Conservation (phyloP, 768 basidiomycete genomes). For the Boletellus sp. region DNA sequence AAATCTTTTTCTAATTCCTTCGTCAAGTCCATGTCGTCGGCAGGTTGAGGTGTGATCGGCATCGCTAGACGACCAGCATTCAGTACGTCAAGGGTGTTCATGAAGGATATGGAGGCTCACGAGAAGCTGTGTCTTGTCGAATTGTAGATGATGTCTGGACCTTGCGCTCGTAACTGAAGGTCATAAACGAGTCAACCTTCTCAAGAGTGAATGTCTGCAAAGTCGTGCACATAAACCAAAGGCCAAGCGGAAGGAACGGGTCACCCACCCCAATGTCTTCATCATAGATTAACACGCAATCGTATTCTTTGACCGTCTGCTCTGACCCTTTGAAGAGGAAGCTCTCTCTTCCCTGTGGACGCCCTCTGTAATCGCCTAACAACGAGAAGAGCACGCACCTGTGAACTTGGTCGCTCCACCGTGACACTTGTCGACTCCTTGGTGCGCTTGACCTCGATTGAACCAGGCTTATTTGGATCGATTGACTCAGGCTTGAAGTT, state of each 20-base stretch:
- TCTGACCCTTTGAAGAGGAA: constrained; percentile 59
- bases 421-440: constrained; percentile 49
- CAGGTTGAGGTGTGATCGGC: constrained; percentile 19
- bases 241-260: not conserved
- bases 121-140: constrained; percentile 15
- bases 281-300: constrained; percentile 80
- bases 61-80: constrained; percentile 14
- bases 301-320: constrained; percentile 58
- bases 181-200: constrained; percentile 65
- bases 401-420: constrained; percentile 63
- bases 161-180: constrained; percentile 52
- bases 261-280: constrained; percentile 62
- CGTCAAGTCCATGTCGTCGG: constrained; percentile 27
- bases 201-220: constrained; percentile 66
- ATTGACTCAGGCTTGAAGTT: constrained; percentile 74
- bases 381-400: constrained; percentile 39
- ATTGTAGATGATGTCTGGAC: constrained; percentile 24
- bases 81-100: not conserved
- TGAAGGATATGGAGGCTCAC: constrained; percentile 14
- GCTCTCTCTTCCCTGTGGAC: constrained; percentile 46
- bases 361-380: not conserved
- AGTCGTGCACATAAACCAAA: constrained; percentile 7
- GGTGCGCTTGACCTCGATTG: constrained; percentile 56
- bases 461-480: constrained; percentile 61
- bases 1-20: constrained; percentile 28